Evolutionary conservation across 2,329 filamentous ascomycete species (phyloP).

Genomic region (Periconia sp.): DNA sequence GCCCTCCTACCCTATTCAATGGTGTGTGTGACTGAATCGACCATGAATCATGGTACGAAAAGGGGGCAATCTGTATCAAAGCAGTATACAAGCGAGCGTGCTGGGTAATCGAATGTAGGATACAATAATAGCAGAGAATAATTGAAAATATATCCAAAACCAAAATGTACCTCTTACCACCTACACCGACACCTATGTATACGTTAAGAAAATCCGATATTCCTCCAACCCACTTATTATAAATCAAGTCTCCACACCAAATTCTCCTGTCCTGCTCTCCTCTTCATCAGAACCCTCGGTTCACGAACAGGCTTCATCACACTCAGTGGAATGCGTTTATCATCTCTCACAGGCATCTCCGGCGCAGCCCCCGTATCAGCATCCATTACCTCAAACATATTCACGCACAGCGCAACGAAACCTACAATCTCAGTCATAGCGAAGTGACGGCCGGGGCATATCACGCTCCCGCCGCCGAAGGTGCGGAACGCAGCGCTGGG

Average conservation of each 20-base stretch:
- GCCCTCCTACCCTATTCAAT: not conserved
- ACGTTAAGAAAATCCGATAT: too few relatives aligned
- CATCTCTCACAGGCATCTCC: slow-evolving; percentile 11
- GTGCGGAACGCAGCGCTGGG: slow-evolving; percentile 26
- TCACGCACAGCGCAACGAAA: slow-evolving; percentile 25
- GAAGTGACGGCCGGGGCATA: slow-evolving; percentile 39
- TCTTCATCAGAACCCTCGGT: slow-evolving; percentile 11
- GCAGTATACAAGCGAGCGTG: too few relatives aligned
- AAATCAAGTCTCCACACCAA: slow-evolving; percentile 13
- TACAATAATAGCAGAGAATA: too few relatives aligned
- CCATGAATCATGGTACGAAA: too few relatives aligned
- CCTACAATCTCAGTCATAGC: slow-evolving; percentile 32
- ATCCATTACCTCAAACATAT: slow-evolving; percentile 27
- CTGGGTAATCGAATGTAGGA: too few relatives aligned
- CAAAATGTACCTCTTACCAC: too few relatives aligned
- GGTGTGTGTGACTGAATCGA: too few relatives aligned
- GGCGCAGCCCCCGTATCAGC: slow-evolving; percentile 5
- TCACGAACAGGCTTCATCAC: slow-evolving; percentile 22
- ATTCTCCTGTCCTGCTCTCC: slow-evolving; percentile 11
- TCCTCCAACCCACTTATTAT: too few relatives aligned
- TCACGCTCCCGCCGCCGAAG: slow-evolving; percentile 31
- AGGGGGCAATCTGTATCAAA: too few relatives aligned
- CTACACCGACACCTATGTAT: too few relatives aligned
- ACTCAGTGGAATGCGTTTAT: slow-evolving; percentile 17
- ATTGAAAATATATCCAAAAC: too few relatives aligned